Base-by-base conservation (phyloP, 495 filamentous ascomycete genomes). In the Aspergillus nidulans region DNA sequence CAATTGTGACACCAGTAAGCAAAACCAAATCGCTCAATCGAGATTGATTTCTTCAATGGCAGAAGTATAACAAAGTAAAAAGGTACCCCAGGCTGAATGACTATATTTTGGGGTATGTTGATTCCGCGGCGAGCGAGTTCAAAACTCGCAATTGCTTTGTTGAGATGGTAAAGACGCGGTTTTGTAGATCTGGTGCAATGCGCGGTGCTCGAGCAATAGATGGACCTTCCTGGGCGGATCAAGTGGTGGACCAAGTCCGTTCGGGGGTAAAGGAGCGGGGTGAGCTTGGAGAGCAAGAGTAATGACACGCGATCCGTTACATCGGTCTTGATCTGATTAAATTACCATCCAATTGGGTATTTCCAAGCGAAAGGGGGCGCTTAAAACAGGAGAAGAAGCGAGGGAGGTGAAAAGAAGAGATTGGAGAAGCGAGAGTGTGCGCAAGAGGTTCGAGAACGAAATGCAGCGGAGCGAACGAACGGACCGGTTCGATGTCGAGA, bases 291-390 rank as follows among this genome's bases (percentile, higher is more conserved):
- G 60, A 62, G 62, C 56, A 65, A 68, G 57, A 54, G 57, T 58
- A 63, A 49, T 55, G 56, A 65, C 58, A 63, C 62, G 59, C 56
- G 65, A 62, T 68, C 69, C 65, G 65, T 73, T 67, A 67, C 68
- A 70, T 74, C 65, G 66, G 64, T 66, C 66, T 68, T 59, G 58
- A 63, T 49, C 39, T 42, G 58, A 58, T 58, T 53, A 50, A 51
- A 52, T 44, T 57, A 28, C 32, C 43, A 52, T 47, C 49, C 55
- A 56, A 56, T 56, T 61, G 58, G 36, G 19, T 43, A n/a, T 8
- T 40, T 10, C 9, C 42, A 16, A 23, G 13, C 20, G 21, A 15
- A 24, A 40, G 15, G 13, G 38, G 18, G 34, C 34, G 53, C 36
- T 54, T 57, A 41, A 48, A 43, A 19, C 46, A 30, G 24, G 16